Base-by-base conservation (phyloP, 805 yeast species). In the Pichia kluyveri region DNA sequence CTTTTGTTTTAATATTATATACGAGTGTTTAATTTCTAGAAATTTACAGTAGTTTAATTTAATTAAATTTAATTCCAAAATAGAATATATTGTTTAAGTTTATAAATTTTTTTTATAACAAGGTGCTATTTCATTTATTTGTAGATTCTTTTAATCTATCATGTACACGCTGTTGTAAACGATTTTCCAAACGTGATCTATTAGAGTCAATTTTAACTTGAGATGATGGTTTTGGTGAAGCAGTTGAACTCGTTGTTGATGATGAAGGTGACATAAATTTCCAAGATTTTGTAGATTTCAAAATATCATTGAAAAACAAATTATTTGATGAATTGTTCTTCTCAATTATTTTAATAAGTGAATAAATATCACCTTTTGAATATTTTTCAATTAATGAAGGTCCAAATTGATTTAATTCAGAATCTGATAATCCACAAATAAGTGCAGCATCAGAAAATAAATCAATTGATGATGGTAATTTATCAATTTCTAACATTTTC, bases 151-250 rank as follows among this genome's bases (percentile, higher is more conserved):
- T 67, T 55, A 70, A 46, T 37, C 45, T 48, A 45, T 53, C 51
- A 52, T 62, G 66, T 2, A 66, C 78, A 45, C 65, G 70, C 59
- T 73, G 74, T 57, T 74, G 71, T 44, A 76, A 58, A 46, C 75
- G 61, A 72, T 69, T 62, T 54, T 76, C 82, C 49, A 76, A 50
- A 44, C 80, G 59, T 15, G 68, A 62, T 56, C 78, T 72, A 52
- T 76, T 77, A 45, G 72, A 42, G n/a, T 50, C 55, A n/a, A 49
- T 15, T 14, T 34, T 34, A 2, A 18, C 28, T 14, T 27, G 45
- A 19, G 1, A 36, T 34, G 28, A 40, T 31, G 10, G 46, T 41
- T 19, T n/a, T 2, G 41, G 23, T 12, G 41, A 34, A 7, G 40
- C 12, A 6, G 37, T 4, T n/a, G 26, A n/a, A 23, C 7, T 23